Evolutionary conservation across 345 rosid genomes (phyloP).

Genomic region (Psidium guajava): DNA sequence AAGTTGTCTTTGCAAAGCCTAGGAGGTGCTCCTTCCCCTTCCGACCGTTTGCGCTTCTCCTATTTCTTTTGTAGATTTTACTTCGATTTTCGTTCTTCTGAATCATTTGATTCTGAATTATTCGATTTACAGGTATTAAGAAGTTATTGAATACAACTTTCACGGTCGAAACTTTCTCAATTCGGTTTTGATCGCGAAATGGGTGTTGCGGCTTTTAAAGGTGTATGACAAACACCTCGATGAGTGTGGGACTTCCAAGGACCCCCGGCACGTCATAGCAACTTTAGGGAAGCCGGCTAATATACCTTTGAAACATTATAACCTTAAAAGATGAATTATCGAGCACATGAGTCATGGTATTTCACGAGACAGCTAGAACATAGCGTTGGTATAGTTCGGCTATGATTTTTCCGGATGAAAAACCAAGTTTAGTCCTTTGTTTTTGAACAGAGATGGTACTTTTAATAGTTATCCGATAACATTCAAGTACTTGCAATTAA

Average conservation of each 20-base stretch:
- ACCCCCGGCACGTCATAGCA: background rate
- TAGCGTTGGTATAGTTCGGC: accelerated
- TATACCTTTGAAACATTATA: background rate
- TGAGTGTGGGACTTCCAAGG: background rate
- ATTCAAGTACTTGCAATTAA: background rate
- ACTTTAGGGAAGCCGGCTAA: background rate
- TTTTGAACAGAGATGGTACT: background rate
- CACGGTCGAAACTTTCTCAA: too few relatives aligned
- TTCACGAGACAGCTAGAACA: background rate
- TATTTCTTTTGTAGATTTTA: background rate
- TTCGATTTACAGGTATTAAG: background rate
- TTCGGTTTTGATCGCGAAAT: background rate
- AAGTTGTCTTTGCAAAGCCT: background rate
- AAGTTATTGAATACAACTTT: too few relatives aligned
- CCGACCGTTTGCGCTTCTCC: accelerated
- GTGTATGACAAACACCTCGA: background rate
- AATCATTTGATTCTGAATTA: background rate
- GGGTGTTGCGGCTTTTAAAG: background rate
- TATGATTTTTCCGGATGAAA: background rate
- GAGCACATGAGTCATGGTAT: background rate
- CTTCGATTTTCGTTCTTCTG: background rate
- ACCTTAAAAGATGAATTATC: background rate
- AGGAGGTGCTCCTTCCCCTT: background rate
- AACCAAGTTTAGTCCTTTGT: background rate
- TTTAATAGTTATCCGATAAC: background rate